Conservation (phyloP, 2,329 filamentous ascomycete species). For the Cercospora citrullina region DNA sequence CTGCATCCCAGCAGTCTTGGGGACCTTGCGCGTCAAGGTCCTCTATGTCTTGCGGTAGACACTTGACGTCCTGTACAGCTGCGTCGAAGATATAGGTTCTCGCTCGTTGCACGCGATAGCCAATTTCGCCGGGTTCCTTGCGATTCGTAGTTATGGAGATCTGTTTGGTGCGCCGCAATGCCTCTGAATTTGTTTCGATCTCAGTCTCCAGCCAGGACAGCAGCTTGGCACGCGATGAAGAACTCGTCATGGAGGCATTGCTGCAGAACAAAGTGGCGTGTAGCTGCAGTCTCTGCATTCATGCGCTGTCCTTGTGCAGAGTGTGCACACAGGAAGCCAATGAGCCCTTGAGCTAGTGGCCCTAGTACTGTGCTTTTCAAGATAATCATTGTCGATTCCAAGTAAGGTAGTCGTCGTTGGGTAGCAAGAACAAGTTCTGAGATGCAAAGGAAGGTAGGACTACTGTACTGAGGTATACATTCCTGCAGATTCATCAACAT, state of each 20-base stretch:
- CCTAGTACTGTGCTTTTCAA: background rate
- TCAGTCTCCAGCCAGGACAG: background rate
- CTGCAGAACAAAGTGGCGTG: background rate
- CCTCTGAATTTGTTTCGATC: background rate
- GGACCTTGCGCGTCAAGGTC: background rate
- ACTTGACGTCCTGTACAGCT: background rate
- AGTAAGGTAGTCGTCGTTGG: background rate
- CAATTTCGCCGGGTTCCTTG: background rate
- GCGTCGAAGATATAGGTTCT: background rate
- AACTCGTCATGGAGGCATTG: background rate
- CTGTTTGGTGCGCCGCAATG: background rate
- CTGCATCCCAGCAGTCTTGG: background rate
- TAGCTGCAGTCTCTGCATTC: background rate
- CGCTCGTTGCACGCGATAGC: background rate
- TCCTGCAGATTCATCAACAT: too few relatives aligned
- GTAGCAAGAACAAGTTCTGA: background rate
- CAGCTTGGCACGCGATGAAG: background rate
- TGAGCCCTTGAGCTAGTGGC: background rate
- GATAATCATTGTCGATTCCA: background rate
- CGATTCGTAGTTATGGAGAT: background rate
- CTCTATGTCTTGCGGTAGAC: background rate
- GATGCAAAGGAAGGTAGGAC: background rate
- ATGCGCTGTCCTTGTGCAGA: background rate
- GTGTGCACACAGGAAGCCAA: background rate
- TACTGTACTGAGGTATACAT: too few relatives aligned